Base-by-base conservation (phyloP, 164 flowering plant genomes). In the Cinnamomum micranthum region DNA sequence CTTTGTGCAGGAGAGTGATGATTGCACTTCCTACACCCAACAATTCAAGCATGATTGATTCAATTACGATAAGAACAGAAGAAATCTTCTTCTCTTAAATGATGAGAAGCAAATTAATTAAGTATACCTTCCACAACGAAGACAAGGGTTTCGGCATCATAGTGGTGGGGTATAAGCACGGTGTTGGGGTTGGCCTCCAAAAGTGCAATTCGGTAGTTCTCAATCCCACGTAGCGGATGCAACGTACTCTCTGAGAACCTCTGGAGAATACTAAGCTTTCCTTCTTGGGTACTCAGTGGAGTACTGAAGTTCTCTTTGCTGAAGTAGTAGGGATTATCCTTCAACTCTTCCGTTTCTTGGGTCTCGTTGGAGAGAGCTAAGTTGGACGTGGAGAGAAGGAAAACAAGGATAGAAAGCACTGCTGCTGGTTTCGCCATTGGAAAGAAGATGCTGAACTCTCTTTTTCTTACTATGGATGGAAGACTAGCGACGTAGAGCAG, bases 21-120 rank as follows among this genome's bases (percentile, higher is more conserved):
- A 59, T 41, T 20, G 74, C 84, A 11, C 69, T 67, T 12, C 84
- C 84, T 81, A 47, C 47, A 58, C 2, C 25, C 20, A 5, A 47
- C 33, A 50, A 52, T 13, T 12, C 10, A 17, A 22, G 24, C 20
- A 62, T 12, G 10, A 6, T 6, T 41, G 10, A 9, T 20, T 2
- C 22, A 23, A 23, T 24, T 3, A 23, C 59, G 41, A 17, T 5
- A 41, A 74, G 20, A 15, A 10, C 50, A 1, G 47, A 9, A 41
- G 47, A 9, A 41, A 9, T 6, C 6, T 31, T 31, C 6, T 31
- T 4, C 47, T 41, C 47, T 41, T 6, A 41, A 10, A 41, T 1
- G 47, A 7, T 41, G 10, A 41, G 47, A 41, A 41, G 47, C 11
- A 41, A 41, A 41, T 41, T 41, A 41, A 41, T 31, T 41, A 12